Conservation (phyloP, 73 alveolate genomes). For the Tetrahymena elliotti region DNA sequence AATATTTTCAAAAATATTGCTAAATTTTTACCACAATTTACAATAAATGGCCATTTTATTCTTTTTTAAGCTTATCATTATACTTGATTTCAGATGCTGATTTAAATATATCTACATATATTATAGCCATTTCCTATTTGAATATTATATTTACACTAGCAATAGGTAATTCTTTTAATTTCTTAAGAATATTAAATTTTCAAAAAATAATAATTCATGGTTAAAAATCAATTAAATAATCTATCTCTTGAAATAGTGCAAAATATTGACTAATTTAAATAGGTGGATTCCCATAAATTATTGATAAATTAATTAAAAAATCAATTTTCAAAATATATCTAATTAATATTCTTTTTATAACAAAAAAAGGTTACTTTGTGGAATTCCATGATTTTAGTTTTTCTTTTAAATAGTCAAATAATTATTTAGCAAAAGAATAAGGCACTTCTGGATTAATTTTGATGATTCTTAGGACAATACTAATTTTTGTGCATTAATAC, state of each 20-base stretch:
- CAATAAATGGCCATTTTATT: background rate
- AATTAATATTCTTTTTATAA: background rate
- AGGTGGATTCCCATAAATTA: too few species aligned
- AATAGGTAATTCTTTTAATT: background rate
- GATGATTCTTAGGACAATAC: background rate
- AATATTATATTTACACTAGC: background rate
- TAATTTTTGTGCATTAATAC: background rate
- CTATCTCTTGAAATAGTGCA: too few species aligned
- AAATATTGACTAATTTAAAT: too few species aligned
- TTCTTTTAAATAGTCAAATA: background rate
- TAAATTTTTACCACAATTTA: background rate
- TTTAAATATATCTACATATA: too few species aligned
- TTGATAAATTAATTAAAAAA: too few species aligned
- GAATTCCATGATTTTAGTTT: background rate
- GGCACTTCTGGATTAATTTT: background rate
- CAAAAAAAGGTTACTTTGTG: background rate
- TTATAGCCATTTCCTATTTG: too few species aligned
- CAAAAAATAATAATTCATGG: too few species aligned
- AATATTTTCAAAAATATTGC: background rate
- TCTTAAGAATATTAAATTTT: too few species aligned
- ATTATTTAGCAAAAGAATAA: background rate
- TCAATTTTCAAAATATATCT: too few species aligned
- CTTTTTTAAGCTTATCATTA: background rate
- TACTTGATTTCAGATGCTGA: background rate
- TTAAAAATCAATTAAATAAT: too few species aligned